These are phyloP conservation scores for Begonia masoniana DNA, from an alignment of 306 rosid genomes.

Conservation along the genomic window DNA sequence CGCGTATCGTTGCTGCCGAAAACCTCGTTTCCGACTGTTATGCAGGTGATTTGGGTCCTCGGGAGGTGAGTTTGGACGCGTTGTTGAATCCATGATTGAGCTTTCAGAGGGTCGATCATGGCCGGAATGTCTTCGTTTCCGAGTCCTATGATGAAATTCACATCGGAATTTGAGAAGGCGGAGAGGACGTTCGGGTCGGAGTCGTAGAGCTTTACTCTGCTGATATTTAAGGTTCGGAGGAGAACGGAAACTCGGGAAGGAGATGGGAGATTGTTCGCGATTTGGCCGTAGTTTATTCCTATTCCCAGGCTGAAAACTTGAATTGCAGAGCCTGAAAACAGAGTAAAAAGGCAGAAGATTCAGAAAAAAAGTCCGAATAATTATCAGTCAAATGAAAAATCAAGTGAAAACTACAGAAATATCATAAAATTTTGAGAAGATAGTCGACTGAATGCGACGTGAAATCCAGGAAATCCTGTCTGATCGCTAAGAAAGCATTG, in stretches of 20 bases:
- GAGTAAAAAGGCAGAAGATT: neutral
- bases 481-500: too few species aligned
- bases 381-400: too few species aligned
- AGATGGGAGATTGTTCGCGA: slow-evolving; percentile 68
- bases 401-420: too few species aligned
- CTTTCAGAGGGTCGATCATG: slow-evolving; percentile 44
- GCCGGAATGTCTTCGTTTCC: slow-evolving; percentile 46
- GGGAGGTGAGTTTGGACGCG: slow-evolving; percentile 43
- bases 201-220: slow-evolving; percentile 71
- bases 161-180: slow-evolving; percentile 51
- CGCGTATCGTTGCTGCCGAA: slow-evolving; percentile 31
- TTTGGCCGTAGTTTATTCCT: slow-evolving; percentile 89
- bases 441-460: too few species aligned
- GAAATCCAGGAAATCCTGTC: too few species aligned
- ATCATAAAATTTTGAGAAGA: too few species aligned
- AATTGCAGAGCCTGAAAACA: slow-evolving; percentile 32
- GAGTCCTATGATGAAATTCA: slow-evolving; percentile 58
- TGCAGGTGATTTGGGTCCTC: slow-evolving; percentile 48
- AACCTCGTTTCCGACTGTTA: slow-evolving; percentile 67
- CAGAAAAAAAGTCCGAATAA: too few species aligned
- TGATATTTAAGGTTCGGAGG: slow-evolving; percentile 46
- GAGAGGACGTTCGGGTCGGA: slow-evolving; percentile 74
- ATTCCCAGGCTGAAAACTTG: slow-evolving; percentile 31
- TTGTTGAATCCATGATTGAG: slow-evolving; percentile 57
- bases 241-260: slow-evolving; percentile 44